Evolutionary conservation across 2,329 filamentous ascomycete species (phyloP).

Genomic region (Pyrenophora tritici-repentis): DNA sequence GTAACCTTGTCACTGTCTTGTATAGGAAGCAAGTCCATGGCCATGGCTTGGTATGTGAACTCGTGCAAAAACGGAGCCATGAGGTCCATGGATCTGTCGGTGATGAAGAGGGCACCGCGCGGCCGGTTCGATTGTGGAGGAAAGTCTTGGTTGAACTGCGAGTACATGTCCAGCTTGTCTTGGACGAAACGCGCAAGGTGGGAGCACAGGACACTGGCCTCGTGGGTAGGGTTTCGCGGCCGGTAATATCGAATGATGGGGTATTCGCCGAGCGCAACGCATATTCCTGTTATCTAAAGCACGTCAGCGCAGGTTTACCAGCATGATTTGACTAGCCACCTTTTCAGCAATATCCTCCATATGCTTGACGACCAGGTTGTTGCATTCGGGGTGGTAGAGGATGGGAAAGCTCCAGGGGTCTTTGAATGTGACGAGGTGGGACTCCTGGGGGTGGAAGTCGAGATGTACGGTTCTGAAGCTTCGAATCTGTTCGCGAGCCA

Average conservation of each 20-base stretch:
- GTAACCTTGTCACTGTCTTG: slow-evolving; percentile 87
- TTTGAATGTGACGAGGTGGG: slow-evolving; percentile 85
- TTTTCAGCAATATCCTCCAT: slow-evolving; percentile 87
- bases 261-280: slow-evolving; percentile 90
- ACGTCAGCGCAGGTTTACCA: slow-evolving; percentile 5
- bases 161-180: slow-evolving; percentile 87
- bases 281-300: slow-evolving; percentile 77
- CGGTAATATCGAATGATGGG: slow-evolving; percentile 91
- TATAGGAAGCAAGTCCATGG: slow-evolving; percentile 87
- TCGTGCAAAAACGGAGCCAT: slow-evolving; percentile 88
- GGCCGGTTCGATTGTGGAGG: slow-evolving; percentile 79
- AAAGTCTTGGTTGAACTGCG: slow-evolving; percentile 81
- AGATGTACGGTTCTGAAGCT: slow-evolving; percentile 82
- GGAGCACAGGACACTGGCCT: slow-evolving; percentile 83
- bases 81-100: slow-evolving; percentile 91
- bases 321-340: slow-evolving; percentile 55
- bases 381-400: slow-evolving; percentile 89
- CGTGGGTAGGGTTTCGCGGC: slow-evolving; percentile 75
- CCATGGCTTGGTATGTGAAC: slow-evolving; percentile 99
- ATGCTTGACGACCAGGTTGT: slow-evolving; percentile 78
- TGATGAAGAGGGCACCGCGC: slow-evolving; percentile 81
- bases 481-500: slow-evolving; percentile 74
- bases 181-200: slow-evolving; percentile 91
- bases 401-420: slow-evolving; percentile 96
- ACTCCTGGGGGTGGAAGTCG: slow-evolving; percentile 89